Conservation (phyloP, 176 grass and related monocot species). For the Paspalum vaginatum region DNA sequence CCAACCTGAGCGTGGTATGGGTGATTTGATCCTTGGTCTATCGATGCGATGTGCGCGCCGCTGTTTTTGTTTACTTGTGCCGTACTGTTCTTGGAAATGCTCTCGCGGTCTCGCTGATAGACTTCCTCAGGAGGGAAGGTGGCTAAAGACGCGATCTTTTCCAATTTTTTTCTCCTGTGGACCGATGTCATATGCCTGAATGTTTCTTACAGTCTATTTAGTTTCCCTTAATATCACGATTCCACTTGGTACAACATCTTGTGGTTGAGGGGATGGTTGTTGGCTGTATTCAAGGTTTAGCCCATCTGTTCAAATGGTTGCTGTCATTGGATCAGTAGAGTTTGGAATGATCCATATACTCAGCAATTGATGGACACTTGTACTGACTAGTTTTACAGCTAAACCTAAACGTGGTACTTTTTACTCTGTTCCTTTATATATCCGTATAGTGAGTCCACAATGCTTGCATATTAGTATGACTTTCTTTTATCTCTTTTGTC, state of each 20-base stretch:
- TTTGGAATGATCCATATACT: background rate
- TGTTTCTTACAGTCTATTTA: background rate
- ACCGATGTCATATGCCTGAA: background rate
- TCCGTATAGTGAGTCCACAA: background rate
- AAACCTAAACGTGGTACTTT: background rate
- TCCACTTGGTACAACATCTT: background rate
- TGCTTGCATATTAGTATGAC: background rate
- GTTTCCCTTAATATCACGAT: background rate
- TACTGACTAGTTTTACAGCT: background rate
- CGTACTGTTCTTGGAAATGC: background rate
- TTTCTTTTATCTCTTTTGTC: background rate
- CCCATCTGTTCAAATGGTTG: background rate
- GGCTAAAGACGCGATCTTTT: background rate
- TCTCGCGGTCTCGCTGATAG: background rate
- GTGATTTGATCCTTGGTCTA: background rate
- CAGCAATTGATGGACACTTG: background rate
- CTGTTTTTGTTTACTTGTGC: too few relatives aligned
- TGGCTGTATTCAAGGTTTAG: background rate
- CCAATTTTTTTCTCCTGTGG: background rate
- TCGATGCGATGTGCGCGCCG: background rate
- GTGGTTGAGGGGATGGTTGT: slow-evolving; percentile 6
- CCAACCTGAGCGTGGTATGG: slow-evolving; percentile 55
- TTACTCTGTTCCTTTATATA: background rate
- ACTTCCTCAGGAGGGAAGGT: background rate
- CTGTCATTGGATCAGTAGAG: background rate